Evolutionary conservation across 371 early-diverging fungal genomes (phyloP).

Genomic region (Mucor velutinosus): DNA sequence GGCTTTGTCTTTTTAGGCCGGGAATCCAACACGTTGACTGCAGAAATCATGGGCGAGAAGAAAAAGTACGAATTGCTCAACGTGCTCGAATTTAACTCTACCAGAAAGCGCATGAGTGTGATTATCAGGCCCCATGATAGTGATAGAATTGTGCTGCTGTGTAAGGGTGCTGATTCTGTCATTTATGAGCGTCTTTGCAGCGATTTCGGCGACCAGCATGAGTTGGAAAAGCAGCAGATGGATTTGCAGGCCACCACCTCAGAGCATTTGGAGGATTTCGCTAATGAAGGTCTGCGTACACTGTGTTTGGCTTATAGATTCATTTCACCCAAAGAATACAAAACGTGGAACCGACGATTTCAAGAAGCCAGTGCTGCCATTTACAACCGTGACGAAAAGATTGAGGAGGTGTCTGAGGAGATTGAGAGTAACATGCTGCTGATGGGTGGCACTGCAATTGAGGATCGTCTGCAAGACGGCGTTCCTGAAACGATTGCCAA

Average conservation of each 20-base stretch:
- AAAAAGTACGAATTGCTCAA: conserved; percentile 56
- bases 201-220: conserved; percentile 33
- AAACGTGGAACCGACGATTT: conserved; percentile 74
- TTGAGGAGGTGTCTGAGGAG: conserved; percentile 81
- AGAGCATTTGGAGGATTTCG: conserved; percentile 82
- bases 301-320: conserved; percentile 83
- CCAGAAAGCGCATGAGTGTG: conserved; percentile 74
- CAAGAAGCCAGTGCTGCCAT: conserved; percentile 81
- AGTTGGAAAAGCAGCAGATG: conserved; percentile 24
- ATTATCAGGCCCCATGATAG: conserved; percentile 58
- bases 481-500: conserved; percentile 93
- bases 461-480: conserved; percentile 90
- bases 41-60: conserved; percentile 34
- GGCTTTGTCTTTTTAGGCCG: conserved; percentile 83
- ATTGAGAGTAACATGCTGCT: conserved; percentile 74
- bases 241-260: conserved; percentile 49
- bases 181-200: conserved; percentile 55
- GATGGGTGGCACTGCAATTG: conserved; percentile 90
- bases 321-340: conserved; percentile 75
- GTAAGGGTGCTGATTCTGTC: conserved; percentile 83
- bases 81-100: conserved; percentile 70
- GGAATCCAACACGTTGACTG: conserved; percentile 44
- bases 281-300: conserved; percentile 92
- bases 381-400: conserved; percentile 73
- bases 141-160: conserved; percentile 63